A percentile compares a stretch with the other conserved stretches of the same genome.
phyloP scores from a whole-genome alignment of 2,329 filamentous ascomycete species.

The Arachnomyces sp. region DNA sequence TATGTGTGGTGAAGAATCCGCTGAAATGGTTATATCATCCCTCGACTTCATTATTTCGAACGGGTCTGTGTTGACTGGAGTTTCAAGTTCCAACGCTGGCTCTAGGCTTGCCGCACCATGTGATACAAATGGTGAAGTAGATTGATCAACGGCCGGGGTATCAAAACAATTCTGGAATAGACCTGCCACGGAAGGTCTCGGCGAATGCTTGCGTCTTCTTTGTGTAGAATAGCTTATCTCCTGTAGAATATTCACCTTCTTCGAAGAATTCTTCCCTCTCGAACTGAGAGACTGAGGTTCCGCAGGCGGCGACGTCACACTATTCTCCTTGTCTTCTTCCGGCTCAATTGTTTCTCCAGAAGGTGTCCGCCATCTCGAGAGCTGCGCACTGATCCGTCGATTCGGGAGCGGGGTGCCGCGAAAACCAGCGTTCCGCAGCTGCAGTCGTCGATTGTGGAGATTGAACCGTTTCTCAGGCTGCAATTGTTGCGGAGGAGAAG shows the following conservation, averaged over 20 bases:
- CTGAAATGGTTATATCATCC: background rate
- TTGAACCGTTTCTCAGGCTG: constrained; percentile 15
- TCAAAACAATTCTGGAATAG: constrained; percentile 17
- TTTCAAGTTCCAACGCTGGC: too few relatives aligned
- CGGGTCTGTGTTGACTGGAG: background rate
- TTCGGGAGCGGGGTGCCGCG: constrained; percentile 17
- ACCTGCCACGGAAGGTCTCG: constrained; percentile 13
- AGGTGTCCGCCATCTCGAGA: constrained; percentile 15
- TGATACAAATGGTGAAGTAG: background rate
- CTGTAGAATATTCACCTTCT: constrained; percentile 19
- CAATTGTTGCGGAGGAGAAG: constrained; percentile 8
- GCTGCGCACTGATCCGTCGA: constrained; percentile 14
- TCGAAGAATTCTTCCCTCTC: too few relatives aligned
- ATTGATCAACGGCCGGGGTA: constrained; percentile 7
- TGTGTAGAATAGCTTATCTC: constrained; percentile 24
- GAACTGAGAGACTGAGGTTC: too few relatives aligned
- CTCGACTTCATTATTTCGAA: background rate
- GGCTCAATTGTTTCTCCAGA: constrained; percentile 12
- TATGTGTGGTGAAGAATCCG: too few relatives aligned
- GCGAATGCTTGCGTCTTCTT: constrained; percentile 12
- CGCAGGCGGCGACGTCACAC: background rate
- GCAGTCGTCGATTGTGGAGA: constrained; percentile 21
- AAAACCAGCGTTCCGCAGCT: constrained; percentile 23
- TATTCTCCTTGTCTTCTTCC: constrained; percentile 15
- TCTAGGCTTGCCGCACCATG: background rate